Conservation (phyloP, 305 asterid genomes). For the Fraxinus albicans region DNA sequence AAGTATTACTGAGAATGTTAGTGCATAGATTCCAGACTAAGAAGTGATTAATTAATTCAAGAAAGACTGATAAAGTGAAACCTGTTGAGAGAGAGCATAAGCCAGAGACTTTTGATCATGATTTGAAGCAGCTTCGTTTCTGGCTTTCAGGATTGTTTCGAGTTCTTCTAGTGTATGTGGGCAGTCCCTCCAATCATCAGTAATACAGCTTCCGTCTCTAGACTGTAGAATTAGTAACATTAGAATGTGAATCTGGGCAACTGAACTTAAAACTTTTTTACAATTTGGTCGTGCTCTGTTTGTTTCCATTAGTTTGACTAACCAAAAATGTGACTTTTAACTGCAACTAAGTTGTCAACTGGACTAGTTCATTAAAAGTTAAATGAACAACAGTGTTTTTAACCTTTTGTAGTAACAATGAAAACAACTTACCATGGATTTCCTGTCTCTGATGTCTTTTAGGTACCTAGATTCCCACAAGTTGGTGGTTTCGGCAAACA, state of each 20-base stretch:
- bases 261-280: neutral
- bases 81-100: constrained; percentile 73
- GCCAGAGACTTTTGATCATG: constrained; percentile 54
- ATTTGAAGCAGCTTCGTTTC: constrained; percentile 69
- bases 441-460: constrained; percentile 55
- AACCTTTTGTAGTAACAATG: neutral
- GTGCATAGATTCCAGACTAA: neutral
- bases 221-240: constrained; percentile 38
- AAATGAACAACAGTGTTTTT: neutral
- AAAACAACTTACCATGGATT: constrained; percentile 47
- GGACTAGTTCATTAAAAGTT: neutral
- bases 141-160: constrained; percentile 60
- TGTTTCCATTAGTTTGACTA: neutral
- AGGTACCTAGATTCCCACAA: constrained; percentile 65
- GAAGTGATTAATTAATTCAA: neutral
- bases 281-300: neutral
- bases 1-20: neutral
- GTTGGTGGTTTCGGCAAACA: constrained; percentile 64
- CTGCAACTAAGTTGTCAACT: neutral
- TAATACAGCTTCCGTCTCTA: constrained; percentile 55
- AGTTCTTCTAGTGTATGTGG: constrained; percentile 74
- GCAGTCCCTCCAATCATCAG: constrained; percentile 73
- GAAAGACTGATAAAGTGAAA: constrained; percentile 4
- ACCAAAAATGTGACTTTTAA: neutral
- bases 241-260: neutral